phyloP scores from a whole-genome alignment of 2,329 filamentous ascomycete genomes.

The Penicillium occitanis region DNA sequence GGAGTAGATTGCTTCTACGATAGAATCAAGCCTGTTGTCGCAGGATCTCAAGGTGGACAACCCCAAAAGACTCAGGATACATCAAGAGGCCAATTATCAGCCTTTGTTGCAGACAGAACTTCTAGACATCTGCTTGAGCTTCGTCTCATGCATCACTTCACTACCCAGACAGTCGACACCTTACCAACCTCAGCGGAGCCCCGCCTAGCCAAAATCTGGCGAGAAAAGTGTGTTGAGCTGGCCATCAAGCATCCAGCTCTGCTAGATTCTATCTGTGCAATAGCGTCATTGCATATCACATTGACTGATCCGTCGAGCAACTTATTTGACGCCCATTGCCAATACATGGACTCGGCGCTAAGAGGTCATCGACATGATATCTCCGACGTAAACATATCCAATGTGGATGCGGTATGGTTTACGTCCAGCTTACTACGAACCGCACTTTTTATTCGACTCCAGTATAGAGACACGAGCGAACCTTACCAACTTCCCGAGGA shows the following conservation, averaged over 20 bases:
- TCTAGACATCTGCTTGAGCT: constrained; percentile 23
- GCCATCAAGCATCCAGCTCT: constrained; percentile 14
- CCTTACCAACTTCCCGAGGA: constrained; percentile 15
- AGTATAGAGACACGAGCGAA: constrained; percentile 10
- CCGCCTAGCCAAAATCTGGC: constrained; percentile 13
- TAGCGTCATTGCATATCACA: constrained; percentile 16
- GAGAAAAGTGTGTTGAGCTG: constrained; percentile 2
- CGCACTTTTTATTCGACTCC: constrained; percentile 12
- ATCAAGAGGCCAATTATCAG: neutral
- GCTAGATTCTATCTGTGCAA: constrained; percentile 15
- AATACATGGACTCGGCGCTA: constrained; percentile 17
- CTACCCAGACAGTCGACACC: constrained; percentile 13
- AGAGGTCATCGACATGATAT: constrained; percentile 18
- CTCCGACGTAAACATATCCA: constrained; percentile 7
- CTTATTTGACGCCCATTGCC: constrained; percentile 11
- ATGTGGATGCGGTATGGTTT: constrained; percentile 19
- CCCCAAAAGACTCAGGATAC: neutral
- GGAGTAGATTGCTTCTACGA: constrained; percentile 23
- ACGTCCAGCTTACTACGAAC: constrained; percentile 19
- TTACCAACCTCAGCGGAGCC: constrained; percentile 17
- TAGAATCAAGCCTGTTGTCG: neutral
- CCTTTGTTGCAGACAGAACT: neutral
- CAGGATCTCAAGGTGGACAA: constrained; percentile 1
- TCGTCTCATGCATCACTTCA: constrained; percentile 18
- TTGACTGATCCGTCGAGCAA: constrained; percentile 12